phyloP scores from a whole-genome alignment of 805 yeast genomes.

The Novakomyces olei region DNA sequence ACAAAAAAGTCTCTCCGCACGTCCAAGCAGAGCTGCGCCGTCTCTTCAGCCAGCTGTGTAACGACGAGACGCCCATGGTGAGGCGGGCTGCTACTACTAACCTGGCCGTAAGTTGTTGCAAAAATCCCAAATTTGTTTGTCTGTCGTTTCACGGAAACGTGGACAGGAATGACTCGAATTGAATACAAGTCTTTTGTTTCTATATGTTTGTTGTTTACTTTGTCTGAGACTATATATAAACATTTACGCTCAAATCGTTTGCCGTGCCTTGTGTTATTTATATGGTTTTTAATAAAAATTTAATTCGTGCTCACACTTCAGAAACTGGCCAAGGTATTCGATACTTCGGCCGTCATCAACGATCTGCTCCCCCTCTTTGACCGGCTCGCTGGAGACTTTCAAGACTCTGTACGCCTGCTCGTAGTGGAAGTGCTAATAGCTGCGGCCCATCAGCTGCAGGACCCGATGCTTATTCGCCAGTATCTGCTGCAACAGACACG shows the following conservation, averaged over 20 bases:
- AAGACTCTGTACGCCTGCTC: slow-evolving; percentile 83
- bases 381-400: slow-evolving; percentile 44
- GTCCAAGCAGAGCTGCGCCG: slow-evolving; percentile 37
- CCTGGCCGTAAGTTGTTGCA: too few relatives aligned
- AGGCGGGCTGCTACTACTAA: slow-evolving; percentile 80
- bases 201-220: slow-evolving; percentile 38
- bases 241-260: too few relatives aligned
- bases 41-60: slow-evolving; percentile 45
- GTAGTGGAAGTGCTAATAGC: slow-evolving; percentile 74
- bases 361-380: slow-evolving; percentile 11
- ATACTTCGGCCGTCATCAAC: slow-evolving; percentile 7
- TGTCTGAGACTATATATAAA: too few relatives aligned
- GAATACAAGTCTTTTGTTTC: too few relatives aligned
- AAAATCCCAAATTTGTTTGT: too few relatives aligned
- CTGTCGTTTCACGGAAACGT: too few relatives aligned
- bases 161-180: too few relatives aligned
- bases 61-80: slow-evolving; percentile 95
- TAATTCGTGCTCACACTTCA: too few relatives aligned
- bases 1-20: slow-evolving; percentile 26
- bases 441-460: slow-evolving; percentile 26
- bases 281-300: too few relatives aligned
- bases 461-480: slow-evolving; percentile 8
- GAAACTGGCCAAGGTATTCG: too few relatives aligned
- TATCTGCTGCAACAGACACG: slow-evolving; percentile 26
- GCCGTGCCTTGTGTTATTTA: too few relatives aligned